phyloP scores from a whole-genome alignment of 495 filamentous ascomycete genomes.

The Podospora conica region DNA sequence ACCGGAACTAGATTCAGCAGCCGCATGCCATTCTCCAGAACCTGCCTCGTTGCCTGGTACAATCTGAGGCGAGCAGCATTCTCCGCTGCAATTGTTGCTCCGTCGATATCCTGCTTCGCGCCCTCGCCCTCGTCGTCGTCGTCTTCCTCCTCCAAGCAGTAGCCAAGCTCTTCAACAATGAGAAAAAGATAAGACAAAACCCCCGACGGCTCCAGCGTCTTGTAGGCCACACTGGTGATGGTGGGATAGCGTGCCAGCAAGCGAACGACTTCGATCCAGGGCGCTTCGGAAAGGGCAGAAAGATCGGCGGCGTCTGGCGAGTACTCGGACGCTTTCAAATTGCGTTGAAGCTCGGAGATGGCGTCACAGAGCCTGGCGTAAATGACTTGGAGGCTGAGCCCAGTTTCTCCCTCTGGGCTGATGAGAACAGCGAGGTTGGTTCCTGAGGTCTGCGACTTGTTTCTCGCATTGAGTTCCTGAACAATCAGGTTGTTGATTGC shows the following conservation, averaged over 20 bases:
- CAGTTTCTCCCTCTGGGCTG: constrained; percentile 2
- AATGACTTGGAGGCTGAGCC: neutral
- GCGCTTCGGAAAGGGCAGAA: neutral
- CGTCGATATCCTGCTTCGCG: neutral
- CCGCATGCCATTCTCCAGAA: constrained; percentile 4
- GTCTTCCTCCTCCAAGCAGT: neutral
- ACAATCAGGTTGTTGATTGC: constrained; percentile 1
- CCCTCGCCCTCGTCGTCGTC: neutral
- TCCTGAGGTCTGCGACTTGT: neutral
- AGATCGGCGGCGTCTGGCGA: neutral
- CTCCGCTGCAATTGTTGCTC: neutral
- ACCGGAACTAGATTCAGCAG: constrained; percentile 1
- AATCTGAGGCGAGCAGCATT: neutral
- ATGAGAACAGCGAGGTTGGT: neutral
- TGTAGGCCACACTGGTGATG: neutral
- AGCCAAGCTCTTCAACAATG: constrained; percentile 1
- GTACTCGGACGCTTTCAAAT: neutral
- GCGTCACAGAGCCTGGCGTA: neutral
- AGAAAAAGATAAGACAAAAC: neutral
- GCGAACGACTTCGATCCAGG: constrained; percentile 4
- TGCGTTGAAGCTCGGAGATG: neutral
- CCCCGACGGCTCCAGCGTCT: neutral
- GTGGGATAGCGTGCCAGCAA: neutral
- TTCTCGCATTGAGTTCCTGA: constrained; percentile 3
- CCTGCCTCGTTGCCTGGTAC: constrained; percentile 1